Evolutionary conservation across 2,329 filamentous ascomycete species (phyloP), one percentile per base, ranked within the genome.

Genomic region (Seiridium unicorne): DNA sequence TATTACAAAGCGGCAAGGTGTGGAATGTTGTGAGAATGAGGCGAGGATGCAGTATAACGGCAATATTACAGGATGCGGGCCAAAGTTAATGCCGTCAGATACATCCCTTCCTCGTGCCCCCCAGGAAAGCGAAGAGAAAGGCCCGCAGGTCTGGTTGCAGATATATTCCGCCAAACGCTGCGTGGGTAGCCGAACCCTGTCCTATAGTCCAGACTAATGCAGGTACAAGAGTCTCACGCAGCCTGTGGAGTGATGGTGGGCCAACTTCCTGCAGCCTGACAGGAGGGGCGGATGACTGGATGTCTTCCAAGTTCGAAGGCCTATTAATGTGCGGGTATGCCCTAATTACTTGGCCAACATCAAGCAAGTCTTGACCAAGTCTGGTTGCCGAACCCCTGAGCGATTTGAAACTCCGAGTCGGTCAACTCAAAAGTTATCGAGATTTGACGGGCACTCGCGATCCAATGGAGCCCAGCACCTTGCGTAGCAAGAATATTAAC

Each of bases 181-280:
- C 38, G 51, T 53, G 48, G 31, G 47, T 44, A 35, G 38, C 38
- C 47, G 44, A 55, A 47, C 58, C 48, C 40, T 58, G 58, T n/a
- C 42, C 47, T 60, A 55, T 55, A 60, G 26, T 35, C 54, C 18
- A 53, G 47, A 36, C 59, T 60, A 58, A 61, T 61, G 60, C 60
- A 61, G 60, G 60, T 58, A 61, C 57, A 44, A 46, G 34, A 53
- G 54, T 53, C 38, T 38, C 57, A 54, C 48, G 34, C 49, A n/a
- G 44, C 36, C 35, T 26, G 38, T 59, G 49, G 35, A 46, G 55
- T 9, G 47, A 32, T 31, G 32, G 32, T 6, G 11, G 18, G 18
- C 18, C 18, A 26, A 26, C 18, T 26, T 26, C 18, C 18, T 26
- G 18, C 18, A 26, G 18, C 18, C 18, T 26, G 18, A 26, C 18